Conservation (phyloP, 2,329 filamentous ascomycete species). For the Colletotrichum horii region DNA sequence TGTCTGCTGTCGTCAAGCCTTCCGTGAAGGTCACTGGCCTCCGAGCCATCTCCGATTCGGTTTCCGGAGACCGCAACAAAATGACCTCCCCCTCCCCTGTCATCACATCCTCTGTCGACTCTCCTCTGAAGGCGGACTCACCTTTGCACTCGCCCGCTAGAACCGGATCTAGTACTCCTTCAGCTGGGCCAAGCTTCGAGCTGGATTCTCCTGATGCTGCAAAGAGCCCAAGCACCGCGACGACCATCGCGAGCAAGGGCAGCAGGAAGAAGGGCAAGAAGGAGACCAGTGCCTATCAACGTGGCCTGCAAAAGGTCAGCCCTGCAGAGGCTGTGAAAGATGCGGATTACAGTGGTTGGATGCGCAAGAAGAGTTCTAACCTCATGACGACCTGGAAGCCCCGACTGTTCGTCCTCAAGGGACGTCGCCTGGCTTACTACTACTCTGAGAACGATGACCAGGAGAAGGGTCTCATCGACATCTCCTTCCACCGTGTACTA, state of each 20-base stretch:
- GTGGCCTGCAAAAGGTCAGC: slow-evolving; percentile 80
- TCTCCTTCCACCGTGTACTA: slow-evolving; percentile 95
- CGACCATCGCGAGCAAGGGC: slow-evolving; percentile 53
- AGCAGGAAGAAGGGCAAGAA: slow-evolving; percentile 83
- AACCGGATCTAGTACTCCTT: slow-evolving; percentile 77
- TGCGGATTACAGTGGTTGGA: slow-evolving; percentile 97
- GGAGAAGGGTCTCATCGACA: slow-evolving; percentile 96
- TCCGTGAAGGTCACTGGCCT: slow-evolving; percentile 65
- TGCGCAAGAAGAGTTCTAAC: slow-evolving; percentile 98
- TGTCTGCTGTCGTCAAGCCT: slow-evolving; percentile 55
- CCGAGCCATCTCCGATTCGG: slow-evolving; percentile 83
- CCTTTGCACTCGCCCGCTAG: slow-evolving; percentile 69
- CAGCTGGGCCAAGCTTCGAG: slow-evolving; percentile 73
- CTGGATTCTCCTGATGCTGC: slow-evolving; percentile 74
- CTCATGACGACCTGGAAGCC: slow-evolving; percentile 98
- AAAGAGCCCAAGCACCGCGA: slow-evolving; percentile 57
- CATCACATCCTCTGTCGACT: slow-evolving; percentile 51
- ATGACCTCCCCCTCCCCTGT: slow-evolving; percentile 28
- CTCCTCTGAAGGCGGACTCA: slow-evolving; percentile 54
- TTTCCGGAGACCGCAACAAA: slow-evolving; percentile 61
- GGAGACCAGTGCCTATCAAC: slow-evolving; percentile 90
- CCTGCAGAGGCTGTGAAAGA: slow-evolving; percentile 84
- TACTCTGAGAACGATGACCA: slow-evolving; percentile 92
- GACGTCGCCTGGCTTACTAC: slow-evolving; percentile 91
- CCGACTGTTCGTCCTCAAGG: slow-evolving; percentile 92